These are phyloP conservation scores for Cucurbita argyrosperma DNA, from an alignment of 306 rosid species.

Conservation along the genomic window DNA sequence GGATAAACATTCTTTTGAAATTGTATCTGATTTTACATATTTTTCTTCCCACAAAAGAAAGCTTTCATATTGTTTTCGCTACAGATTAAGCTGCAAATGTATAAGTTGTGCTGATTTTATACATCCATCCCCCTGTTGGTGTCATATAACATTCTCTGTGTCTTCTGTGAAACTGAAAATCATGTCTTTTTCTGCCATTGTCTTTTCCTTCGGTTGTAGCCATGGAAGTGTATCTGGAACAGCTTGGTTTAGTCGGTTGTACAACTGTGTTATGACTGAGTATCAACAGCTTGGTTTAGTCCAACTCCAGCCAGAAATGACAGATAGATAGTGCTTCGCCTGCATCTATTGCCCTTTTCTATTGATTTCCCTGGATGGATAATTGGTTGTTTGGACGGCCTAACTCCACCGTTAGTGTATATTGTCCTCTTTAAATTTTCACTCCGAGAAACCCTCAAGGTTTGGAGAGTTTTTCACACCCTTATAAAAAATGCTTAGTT, in stretches of 20 bases:
- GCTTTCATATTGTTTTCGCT: neutral
- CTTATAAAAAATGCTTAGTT: no score
- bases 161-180: neutral
- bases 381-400: neutral
- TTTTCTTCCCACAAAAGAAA: neutral
- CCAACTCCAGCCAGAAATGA: neutral
- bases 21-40: slow-evolving; percentile 2
- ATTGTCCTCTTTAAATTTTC: no score
- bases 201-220: neutral
- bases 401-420: no score
- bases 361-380: neutral
- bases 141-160: neutral
- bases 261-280: neutral
- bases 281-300: neutral
- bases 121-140: neutral
- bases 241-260: neutral
- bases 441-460: no score
- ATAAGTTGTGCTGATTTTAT: neutral
- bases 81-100: neutral
- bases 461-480: neutral
- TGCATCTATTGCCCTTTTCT: neutral
- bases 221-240: neutral
- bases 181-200: neutral
- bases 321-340: neutral
- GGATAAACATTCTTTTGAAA: slow-evolving; percentile 1